A percentile compares a stretch with the other conserved stretches of the same genome.
Conservation (phyloP, 2,329 filamentous ascomycete species). For the Paraphaeosphaeria minitans region DNA sequence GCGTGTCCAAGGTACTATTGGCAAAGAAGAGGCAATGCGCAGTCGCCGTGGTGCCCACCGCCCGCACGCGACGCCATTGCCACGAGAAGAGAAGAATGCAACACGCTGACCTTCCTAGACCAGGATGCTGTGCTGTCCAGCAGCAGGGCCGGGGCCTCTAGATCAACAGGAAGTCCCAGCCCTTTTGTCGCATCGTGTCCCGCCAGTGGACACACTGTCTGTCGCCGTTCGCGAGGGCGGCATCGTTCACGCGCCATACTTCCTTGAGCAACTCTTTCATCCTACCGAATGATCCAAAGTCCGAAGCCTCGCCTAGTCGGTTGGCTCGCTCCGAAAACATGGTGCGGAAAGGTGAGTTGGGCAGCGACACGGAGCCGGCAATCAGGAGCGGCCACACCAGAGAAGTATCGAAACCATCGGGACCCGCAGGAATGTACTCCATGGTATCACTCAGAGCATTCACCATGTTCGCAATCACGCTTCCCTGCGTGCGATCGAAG, state of each 20-base stretch:
- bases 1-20: constrained; percentile 42
- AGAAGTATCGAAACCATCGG: constrained; percentile 83
- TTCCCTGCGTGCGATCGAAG: constrained; percentile 75
- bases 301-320: constrained; percentile 75
- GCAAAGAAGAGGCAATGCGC: constrained; percentile 43
- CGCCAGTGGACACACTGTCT: constrained; percentile 85
- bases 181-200: constrained; percentile 88
- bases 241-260: constrained; percentile 79
- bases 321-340: constrained; percentile 78
- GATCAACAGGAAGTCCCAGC: constrained; percentile 92
- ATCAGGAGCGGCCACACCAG: constrained; percentile 94
- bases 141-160: constrained; percentile 50
- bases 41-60: constrained; percentile 17
- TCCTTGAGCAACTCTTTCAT: constrained; percentile 79
- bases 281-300: constrained; percentile 84
- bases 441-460: constrained; percentile 78
- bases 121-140: constrained; percentile 46
- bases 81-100: constrained; percentile 24
- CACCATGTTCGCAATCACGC: constrained; percentile 72
- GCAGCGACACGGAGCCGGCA: constrained; percentile 76
- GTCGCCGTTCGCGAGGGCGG: constrained; percentile 55
- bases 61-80: constrained; percentile 14
- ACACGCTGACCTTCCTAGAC: constrained; percentile 34
- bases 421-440: constrained; percentile 80
- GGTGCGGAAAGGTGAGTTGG: constrained; percentile 73